Evolutionary conservation across 495 filamentous ascomycete genomes (phyloP), one percentile per base, ranked within the genome.

Genomic region (Massariosphaeria phaeospora): DNA sequence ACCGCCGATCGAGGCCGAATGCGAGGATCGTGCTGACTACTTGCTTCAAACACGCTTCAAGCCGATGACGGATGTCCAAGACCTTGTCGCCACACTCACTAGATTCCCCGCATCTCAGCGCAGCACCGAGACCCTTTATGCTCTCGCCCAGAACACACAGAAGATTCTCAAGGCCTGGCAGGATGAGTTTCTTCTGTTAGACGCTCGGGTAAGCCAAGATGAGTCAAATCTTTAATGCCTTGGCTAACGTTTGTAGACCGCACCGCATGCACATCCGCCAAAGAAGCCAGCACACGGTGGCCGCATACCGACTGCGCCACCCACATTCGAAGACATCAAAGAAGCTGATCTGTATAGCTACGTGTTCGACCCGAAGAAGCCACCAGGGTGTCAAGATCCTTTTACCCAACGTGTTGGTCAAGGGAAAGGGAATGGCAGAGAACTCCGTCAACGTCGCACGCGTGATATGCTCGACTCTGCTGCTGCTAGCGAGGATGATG

Each of bases 181-280:
- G 64, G 72, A 81, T 15, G 82, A 90, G 59, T 86, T 76, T 60
- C 62, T 80, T 11, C 73, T 73, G 13, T 74, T 89, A 4, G 76
- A 82, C 49, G 76, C 77, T 47, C 50, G 52, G 44, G 60, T 59
- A 41, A 36, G 56, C 40, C 7, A 27, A 20, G 2, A 33, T 18
- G 13, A 8, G 2, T 12, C n/a, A 9, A 10, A 30, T 7, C 8
- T 20, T 8, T 17, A 33, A 45, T 2, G 3, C 13, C 6, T 23
- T 34, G 26, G 56, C 52, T 59, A 38, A 55, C 27, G 23, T 9
- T 39, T 17, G 12, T 20, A 57, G 58, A 72, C 67, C 21, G 69
- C 70, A 12, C 69, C 66, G 2, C 65, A 71, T 50, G 50, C 63
- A 11, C 64, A 69, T 48, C 62, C 70, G n/a, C 69, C 70, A 11